Evolutionary conservation across 2,329 filamentous ascomycete genomes (phyloP).

Genomic region (Zalaria obscura): DNA sequence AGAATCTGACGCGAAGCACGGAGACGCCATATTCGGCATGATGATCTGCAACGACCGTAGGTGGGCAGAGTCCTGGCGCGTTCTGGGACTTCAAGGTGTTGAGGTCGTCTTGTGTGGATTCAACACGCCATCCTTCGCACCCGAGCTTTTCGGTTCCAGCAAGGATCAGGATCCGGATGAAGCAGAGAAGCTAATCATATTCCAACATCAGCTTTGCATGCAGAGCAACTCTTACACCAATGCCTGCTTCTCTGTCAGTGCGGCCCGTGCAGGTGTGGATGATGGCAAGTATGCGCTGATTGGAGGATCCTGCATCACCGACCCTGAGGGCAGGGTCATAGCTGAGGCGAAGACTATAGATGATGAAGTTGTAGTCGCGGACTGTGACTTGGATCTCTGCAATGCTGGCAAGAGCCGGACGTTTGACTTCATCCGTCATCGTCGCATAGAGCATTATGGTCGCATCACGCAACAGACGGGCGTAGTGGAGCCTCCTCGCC

Average conservation of each 20-base stretch:
- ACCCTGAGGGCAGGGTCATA: conserved; percentile 31
- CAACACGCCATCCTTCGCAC: conserved; percentile 36
- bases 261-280: conserved; percentile 35
- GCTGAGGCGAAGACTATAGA: conserved; percentile 30
- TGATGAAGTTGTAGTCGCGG: conserved; percentile 36
- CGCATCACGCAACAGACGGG: conserved; percentile 24
- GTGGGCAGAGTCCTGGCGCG: conserved; percentile 39
- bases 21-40: conserved; percentile 37
- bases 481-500: conserved; percentile 15
- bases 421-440: conserved; percentile 29
- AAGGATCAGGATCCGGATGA: conserved; percentile 25
- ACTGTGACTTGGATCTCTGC: conserved; percentile 33
- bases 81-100: conserved; percentile 34
- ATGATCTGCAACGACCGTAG: conserved; percentile 41
- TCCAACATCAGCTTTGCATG: conserved; percentile 37
- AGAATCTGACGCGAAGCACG: conserved; percentile 11
- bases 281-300: conserved; percentile 33
- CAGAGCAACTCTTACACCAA: conserved; percentile 38
- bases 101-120: conserved; percentile 36
- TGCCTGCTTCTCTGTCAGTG: conserved; percentile 33
- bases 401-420: conserved; percentile 26
- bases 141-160: conserved; percentile 26
- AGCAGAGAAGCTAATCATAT: conserved; percentile 32
- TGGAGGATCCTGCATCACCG: conserved; percentile 31
- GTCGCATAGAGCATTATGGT: conserved; percentile 26